Percentiles rank a stretch among this genome's conserved stretches.
These are phyloP conservation scores for Rubroshorea leprosula DNA, from an alignment of 345 rosid genomes.

Conservation along the genomic window DNA sequence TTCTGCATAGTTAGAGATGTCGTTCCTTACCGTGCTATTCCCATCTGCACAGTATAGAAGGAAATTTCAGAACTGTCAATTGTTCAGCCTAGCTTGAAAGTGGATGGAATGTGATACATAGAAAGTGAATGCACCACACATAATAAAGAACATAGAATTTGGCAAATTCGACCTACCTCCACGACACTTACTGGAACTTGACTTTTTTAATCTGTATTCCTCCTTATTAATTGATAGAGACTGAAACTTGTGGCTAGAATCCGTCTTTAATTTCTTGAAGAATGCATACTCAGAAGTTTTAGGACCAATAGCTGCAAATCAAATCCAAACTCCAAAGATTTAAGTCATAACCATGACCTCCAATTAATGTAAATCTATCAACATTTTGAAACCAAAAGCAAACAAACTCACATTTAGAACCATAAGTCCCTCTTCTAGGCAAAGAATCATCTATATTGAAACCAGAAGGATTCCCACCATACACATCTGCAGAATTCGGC, in stretches of 20 bases:
- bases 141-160: not conserved
- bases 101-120: conserved; percentile 3
- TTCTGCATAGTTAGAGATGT: conserved; percentile 41
- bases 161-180: conserved; percentile 22
- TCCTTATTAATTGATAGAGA: conserved; percentile 15
- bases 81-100: conserved; percentile 2
- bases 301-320: conserved; percentile 44
- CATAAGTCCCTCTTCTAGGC: conserved; percentile 3
- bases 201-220: conserved; percentile 12
- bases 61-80: not conserved
- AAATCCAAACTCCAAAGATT: not conserved
- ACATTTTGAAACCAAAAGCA: not conserved
- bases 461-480: conserved; percentile 17
- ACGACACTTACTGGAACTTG: conserved; percentile 15
- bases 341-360: not conserved
- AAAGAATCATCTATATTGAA: conserved; percentile 4
- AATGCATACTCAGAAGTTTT: conserved; percentile 79
- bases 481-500: conserved; percentile 27
- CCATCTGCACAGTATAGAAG: too few relatives aligned
- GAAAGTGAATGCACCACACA: too few relatives aligned
- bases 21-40: too few relatives aligned
- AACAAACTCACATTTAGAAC: conserved; percentile 19
- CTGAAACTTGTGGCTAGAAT: conserved; percentile 20
- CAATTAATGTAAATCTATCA: not conserved
- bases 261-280: conserved; percentile 55